These are phyloP conservation scores for Fusarium sp. DNA, from an alignment of 2,329 filamentous ascomycete genomes.

Conservation along the genomic window DNA sequence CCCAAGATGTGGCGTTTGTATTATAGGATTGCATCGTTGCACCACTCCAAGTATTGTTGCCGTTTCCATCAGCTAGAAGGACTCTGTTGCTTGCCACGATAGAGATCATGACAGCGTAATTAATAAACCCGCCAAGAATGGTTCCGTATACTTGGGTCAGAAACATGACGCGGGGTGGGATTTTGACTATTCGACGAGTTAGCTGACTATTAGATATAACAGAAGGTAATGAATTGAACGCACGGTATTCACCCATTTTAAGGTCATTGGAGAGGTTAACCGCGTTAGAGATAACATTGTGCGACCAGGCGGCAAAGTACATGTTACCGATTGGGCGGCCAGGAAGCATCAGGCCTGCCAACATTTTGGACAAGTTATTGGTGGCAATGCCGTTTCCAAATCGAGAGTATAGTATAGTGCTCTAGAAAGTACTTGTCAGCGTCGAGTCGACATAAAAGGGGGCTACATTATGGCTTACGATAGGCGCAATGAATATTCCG, in stretches of 20 bases:
- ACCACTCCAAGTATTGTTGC: slow-evolving; percentile 68
- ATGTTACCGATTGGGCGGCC: slow-evolving; percentile 69
- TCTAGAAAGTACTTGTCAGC: slow-evolving; percentile 53
- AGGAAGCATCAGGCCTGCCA: slow-evolving; percentile 67
- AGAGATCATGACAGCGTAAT: slow-evolving; percentile 70
- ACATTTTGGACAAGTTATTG: slow-evolving; percentile 72
- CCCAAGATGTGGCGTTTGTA: slow-evolving; percentile 65
- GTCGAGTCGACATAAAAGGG: too few species aligned
- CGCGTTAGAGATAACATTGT: slow-evolving; percentile 67
- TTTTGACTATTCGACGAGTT: slow-evolving; percentile 61
- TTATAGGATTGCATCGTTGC: slow-evolving; percentile 66
- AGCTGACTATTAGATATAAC: slow-evolving; percentile 15
- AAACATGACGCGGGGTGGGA: slow-evolving; percentile 70
- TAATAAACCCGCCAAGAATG: slow-evolving; percentile 67
- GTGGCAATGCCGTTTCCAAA: slow-evolving; percentile 72
- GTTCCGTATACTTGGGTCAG: slow-evolving; percentile 70
- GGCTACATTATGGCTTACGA: slow-evolving; percentile 53
- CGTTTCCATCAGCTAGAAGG: slow-evolving; percentile 61
- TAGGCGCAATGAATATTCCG: slow-evolving; percentile 65
- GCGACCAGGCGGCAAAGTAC: slow-evolving; percentile 73
- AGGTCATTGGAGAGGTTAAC: slow-evolving; percentile 68
- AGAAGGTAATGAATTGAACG: slow-evolving; percentile 27
- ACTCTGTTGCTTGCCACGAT: slow-evolving; percentile 67
- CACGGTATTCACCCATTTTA: slow-evolving; percentile 73
- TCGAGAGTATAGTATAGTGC: slow-evolving; percentile 66